Conservation (phyloP, 805 yeast genomes). For the Candida boleticola region DNA sequence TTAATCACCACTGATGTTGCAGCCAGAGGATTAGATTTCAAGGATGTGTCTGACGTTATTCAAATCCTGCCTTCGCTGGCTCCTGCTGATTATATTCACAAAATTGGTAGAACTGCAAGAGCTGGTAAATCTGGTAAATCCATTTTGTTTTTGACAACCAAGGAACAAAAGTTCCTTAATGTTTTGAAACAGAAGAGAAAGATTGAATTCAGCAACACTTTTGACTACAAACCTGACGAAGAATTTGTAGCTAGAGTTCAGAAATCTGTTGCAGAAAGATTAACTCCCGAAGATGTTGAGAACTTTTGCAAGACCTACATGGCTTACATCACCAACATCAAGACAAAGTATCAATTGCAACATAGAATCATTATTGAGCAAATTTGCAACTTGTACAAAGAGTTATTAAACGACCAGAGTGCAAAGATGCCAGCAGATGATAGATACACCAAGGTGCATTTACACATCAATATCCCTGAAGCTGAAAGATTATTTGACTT, state of each 20-base stretch:
- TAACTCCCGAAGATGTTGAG: constrained; percentile 17
- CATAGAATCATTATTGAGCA: constrained; percentile 29
- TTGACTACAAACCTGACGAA: constrained; percentile 33
- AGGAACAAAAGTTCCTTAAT: constrained; percentile 56
- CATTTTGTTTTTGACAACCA: constrained; percentile 51
- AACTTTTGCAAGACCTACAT: constrained; percentile 24
- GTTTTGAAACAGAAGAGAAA: constrained; percentile 49
- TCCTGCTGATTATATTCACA: constrained; percentile 80
- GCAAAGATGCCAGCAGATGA: constrained; percentile 12
- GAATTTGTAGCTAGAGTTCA: constrained; percentile 15
- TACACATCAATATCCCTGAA: not conserved
- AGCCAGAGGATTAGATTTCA: constrained; percentile 96
- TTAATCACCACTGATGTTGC: constrained; percentile 89
- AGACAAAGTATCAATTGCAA: constrained; percentile 17
- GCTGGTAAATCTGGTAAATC: constrained; percentile 82
- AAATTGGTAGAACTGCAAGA: constrained; percentile 95
- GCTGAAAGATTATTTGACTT: not conserved
- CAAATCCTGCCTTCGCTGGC: constrained; percentile 79
- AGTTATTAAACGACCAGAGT: constrained; percentile 16
- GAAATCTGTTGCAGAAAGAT: constrained; percentile 11
- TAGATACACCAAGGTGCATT: not conserved
- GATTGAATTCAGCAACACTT: constrained; percentile 50
- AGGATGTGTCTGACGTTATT: constrained; percentile 78
- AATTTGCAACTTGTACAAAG: constrained; percentile 22
- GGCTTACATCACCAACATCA: constrained; percentile 27